Base-by-base conservation (phyloP, 78 protist genomes). In the Dictyostelium intermedium region DNA sequence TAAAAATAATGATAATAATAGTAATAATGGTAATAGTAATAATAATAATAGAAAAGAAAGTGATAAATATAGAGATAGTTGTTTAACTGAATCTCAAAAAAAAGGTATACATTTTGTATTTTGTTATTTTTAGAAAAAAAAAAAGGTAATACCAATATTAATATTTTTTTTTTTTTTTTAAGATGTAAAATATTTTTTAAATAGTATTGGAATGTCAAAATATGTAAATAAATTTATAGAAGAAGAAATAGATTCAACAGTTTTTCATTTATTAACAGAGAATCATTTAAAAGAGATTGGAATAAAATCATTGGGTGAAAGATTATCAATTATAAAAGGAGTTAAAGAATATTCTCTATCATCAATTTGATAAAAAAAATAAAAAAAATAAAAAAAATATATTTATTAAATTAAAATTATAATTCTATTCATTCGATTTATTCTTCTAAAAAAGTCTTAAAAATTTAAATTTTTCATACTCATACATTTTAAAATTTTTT, bases 201-300 rank as follows among this genome's bases (percentile, higher is more conserved):
- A 61, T 30, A 76, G 80, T 41, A 76, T 87, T n/a, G 92, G 92
- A 39, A 78, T 87, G 85, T 39, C 84, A 32, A 87, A 87, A 63
- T 87, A 53, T 87, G 66, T 87, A 78, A 87, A 87, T 78, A 87
- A 45, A 73, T 87, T 87, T 78, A 87, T 87, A 45, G 92, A 87
- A 43, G 85, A 87, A 39, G 92, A 87, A 43, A 87, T 87, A 8
- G 92, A 87, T 87, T 56, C 85, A 20, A 87, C 85, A 1, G 84
- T 87, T 23, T 25, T 87, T n/a, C 92, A 87, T 43, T 63, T 77
- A 23, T 20, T 87, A 4, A 87, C 84, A 41, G 92, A 87, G 35
- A 74, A 76, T 61, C 92, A 87, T 78, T 87, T 87, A 61, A 87
- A 87, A 35, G 77, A 87, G 47, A 30, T 87, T 50, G 92, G 92